Evolutionary conservation across 2,329 filamentous ascomycete species (phyloP).

Genomic region (Emmonsia crescens): DNA sequence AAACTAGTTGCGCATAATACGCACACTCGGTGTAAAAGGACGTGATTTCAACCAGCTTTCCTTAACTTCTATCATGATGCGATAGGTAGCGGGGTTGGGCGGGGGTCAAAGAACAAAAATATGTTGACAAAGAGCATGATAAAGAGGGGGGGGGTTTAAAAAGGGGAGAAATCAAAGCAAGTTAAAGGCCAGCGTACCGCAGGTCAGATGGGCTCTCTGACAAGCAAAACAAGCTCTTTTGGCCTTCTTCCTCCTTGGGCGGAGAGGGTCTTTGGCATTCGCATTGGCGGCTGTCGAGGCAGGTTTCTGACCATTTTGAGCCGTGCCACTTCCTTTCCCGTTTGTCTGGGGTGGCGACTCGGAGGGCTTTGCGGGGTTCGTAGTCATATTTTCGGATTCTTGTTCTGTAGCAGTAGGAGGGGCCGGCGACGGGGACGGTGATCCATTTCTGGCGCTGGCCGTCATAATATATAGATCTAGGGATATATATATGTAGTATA

Average conservation of each 20-base stretch:
- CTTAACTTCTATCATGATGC: neutral
- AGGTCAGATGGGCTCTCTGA: conserved; percentile 93
- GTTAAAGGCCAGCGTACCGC: conserved; percentile 58
- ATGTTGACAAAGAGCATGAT: neutral
- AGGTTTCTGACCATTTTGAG: conserved; percentile 54
- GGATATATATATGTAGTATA: neutral
- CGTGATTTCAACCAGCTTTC: neutral
- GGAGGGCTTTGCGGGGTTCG: conserved; percentile 31
- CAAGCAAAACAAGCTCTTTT: conserved; percentile 92
- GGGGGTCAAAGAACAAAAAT: neutral
- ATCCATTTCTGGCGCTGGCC: conserved; percentile 26
- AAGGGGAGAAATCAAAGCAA: conserved; percentile 3
- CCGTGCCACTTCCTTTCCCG: conserved; percentile 39
- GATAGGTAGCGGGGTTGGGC: neutral
- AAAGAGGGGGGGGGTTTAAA: neutral
- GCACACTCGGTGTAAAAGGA: neutral
- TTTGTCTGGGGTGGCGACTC: conserved; percentile 34
- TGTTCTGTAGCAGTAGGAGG: conserved; percentile 27
- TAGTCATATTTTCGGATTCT: conserved; percentile 27
- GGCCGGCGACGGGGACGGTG: conserved; percentile 26
- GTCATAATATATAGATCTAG: conserved; percentile 23
- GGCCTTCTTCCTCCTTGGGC: conserved; percentile 90
- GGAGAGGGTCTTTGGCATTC: conserved; percentile 74
- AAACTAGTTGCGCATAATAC: neutral
- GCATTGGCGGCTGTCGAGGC: conserved; percentile 5